Base-by-base conservation (phyloP, 371 early-diverging fungal species). In the Syncephalis plumigaleata region DNA sequence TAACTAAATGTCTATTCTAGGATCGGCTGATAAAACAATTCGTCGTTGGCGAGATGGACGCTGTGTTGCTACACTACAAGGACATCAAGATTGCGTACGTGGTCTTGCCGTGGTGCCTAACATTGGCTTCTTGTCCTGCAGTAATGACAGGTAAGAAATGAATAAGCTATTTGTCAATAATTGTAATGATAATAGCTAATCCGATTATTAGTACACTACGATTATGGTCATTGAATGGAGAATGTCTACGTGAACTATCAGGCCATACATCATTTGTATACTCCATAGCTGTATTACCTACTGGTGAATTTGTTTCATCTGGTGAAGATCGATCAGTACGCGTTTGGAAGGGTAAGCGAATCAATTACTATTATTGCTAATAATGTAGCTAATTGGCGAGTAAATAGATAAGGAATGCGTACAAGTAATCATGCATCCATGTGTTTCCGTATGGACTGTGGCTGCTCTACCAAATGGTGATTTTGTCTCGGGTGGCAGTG, bases 241-340 rank as follows among this genome's bases (percentile, higher is more conserved):
- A 73, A 27, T 83, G 81, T 42, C 36, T 87, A n/a, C 70, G 71
- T 22, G 87, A 83, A 48, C 58, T 94, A 9, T 56, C 68, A 42
- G 93, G 88, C 0, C 98, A 98, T 57, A 83, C 87, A 1, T 84
- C 92, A 9, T 96, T 92, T 66, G 79, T 98, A 0, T 98, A 98
- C 59, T 68, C 87, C 1, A 59, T 94, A 3, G 58, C 63, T 2
- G 66, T 76, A 3, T 57, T 84, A 13, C 71, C 73, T 31, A 71
- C 75, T 0, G 90, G 87, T 21, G 83, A 89, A 47, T 64, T 88
- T 44, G 83, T 86, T 16, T 84, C 93, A 1, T 67, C 84, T 23
- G 93, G 94, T 27, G 98, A 98, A 67, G 98, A 98, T 54, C 74
- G 94, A 21, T 73, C 87, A 9, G 75, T 89, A 7, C 73, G 84